Percentiles rank a stretch among this genome's conserved stretches.
Conservation (phyloP, 1,284 basidiomycete genomes). For the Leccinum pachyderme region DNA sequence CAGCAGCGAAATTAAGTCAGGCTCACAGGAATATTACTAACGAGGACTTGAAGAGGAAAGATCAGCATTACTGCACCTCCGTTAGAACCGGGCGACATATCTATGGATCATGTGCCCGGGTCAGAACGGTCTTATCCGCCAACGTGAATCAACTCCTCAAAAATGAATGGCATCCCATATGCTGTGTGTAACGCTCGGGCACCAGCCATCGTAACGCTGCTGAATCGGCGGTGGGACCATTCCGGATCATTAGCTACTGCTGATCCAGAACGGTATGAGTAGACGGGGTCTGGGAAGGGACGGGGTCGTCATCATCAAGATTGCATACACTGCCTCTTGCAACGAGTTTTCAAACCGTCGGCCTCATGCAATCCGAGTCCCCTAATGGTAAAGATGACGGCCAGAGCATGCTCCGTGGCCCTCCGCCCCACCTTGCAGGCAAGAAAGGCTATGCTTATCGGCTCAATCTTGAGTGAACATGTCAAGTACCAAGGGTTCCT, state of each 20-base stretch:
- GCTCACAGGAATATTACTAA: not conserved
- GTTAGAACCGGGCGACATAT: not conserved
- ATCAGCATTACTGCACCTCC: not conserved
- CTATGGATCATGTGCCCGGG: not conserved
- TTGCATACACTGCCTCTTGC: not conserved
- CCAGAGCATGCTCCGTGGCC: not conserved
- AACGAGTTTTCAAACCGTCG: not conserved
- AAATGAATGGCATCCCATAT: not conserved
- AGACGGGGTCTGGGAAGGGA: not conserved
- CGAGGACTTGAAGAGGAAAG: not conserved
- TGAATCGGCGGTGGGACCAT: not conserved
- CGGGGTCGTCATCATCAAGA: not conserved
- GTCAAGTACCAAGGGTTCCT: not conserved
- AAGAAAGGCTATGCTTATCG: not conserved
- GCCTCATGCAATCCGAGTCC: not conserved
- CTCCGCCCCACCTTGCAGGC: not conserved
- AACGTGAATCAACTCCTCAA: not conserved
- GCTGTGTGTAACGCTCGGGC: not conserved
- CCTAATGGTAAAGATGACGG: not conserved
- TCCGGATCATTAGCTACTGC: not conserved
- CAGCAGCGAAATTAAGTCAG: not conserved
- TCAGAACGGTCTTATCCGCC: not conserved
- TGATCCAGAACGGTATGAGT: not conserved
- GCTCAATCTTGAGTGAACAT: not conserved
- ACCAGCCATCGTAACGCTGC: not conserved